phyloP scores from a whole-genome alignment of 257 asterid genomes.

The Fraxinus cuspidata region DNA sequence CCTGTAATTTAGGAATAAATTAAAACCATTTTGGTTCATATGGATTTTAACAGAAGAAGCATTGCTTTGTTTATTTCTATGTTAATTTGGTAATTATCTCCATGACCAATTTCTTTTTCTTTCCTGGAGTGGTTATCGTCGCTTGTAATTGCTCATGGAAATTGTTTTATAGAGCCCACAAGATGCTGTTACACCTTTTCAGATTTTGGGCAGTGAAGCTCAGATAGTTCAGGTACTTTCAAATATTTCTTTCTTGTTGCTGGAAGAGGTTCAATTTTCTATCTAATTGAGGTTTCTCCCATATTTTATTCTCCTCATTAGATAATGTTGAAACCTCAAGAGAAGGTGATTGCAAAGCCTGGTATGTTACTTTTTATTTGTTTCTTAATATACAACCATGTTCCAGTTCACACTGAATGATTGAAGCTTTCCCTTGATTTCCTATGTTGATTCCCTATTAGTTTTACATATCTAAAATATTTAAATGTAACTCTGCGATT shows the following conservation, averaged over 20 bases:
- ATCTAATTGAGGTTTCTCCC: conserved; percentile 10
- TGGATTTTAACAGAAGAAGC: not conserved
- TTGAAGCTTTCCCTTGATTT: conserved; percentile 24
- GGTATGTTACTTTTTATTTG: conserved; percentile 52
- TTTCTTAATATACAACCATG: conserved; percentile 5
- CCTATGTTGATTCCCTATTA: conserved; percentile 6
- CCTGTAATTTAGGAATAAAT: not conserved
- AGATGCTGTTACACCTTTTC: conserved; percentile 95
- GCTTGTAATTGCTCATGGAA: conserved; percentile 26
- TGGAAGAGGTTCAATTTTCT: conserved; percentile 15
- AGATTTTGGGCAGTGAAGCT: conserved; percentile 98
- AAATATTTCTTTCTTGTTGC: not conserved
- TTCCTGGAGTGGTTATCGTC: not conserved
- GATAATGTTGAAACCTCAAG: conserved; percentile 98
- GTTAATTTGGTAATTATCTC: conserved; percentile 2
- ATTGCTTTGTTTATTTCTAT: conserved; percentile 4
- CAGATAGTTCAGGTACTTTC: conserved; percentile 92
- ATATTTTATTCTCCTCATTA: conserved; percentile 34
- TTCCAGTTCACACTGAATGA: conserved; percentile 12
- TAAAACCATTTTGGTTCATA: not conserved
- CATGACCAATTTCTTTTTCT: conserved; percentile 8
- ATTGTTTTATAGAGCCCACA: conserved; percentile 76
- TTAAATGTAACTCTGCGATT: not conserved
- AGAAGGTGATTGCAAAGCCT: conserved; percentile 80
- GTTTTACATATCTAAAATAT: conserved; percentile 13